Evolutionary conservation across 2,329 filamentous ascomycete genomes (phyloP), one percentile per base, ranked within the genome.

Genomic region (Pseudopithomyces maydicus): DNA sequence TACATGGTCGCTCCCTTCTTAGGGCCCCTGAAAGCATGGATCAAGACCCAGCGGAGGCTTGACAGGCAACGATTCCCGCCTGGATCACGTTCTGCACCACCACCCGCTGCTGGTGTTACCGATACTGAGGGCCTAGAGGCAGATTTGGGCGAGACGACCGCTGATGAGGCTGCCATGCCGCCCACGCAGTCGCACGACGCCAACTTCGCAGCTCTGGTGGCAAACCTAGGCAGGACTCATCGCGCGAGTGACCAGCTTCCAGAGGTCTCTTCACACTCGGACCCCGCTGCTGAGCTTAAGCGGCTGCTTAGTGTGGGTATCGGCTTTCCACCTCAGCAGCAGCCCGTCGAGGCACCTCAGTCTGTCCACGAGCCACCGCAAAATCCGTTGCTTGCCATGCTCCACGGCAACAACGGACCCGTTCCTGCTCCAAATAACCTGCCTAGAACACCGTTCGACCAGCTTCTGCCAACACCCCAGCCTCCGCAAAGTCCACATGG

Each of bases 1-100:
- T 99, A 97, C 78, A 97, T 98, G 91, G 95, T 99, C 17, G 92
- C 92, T 0, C 93, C 94, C 0, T 99, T 99, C 72, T 81, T 98
- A 53, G 87, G 87, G 1, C 90, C 88, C 6, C 78, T 99, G 47
- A 93, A 92, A 76, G 92, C 91, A 74, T 98, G 93, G 93, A 92
- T 98, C 45, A 81, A 87, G n/a, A 85, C 89, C 62, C 91, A 96
- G 77, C 89, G 86, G 79, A 92, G 89, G 77, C 82, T 84, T n/a
- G 90, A 91, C 65, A 80, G 81, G 8, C 79, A 80, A 65, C 79
- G 78, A 61, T 73, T 75, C 17, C 58, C 63, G 10, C 60, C 62
- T 17, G 66, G 65, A 17, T 56, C 62, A 11, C 58, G 65, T 33
- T 54, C 64, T 4, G 52, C 59, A 17, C 58, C 61, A 11, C 64